A percentile compares a stretch with the other conserved stretches of the same genome.
Conservation (phyloP, 495 filamentous ascomycete genomes). For the Penicillium arizonense region DNA sequence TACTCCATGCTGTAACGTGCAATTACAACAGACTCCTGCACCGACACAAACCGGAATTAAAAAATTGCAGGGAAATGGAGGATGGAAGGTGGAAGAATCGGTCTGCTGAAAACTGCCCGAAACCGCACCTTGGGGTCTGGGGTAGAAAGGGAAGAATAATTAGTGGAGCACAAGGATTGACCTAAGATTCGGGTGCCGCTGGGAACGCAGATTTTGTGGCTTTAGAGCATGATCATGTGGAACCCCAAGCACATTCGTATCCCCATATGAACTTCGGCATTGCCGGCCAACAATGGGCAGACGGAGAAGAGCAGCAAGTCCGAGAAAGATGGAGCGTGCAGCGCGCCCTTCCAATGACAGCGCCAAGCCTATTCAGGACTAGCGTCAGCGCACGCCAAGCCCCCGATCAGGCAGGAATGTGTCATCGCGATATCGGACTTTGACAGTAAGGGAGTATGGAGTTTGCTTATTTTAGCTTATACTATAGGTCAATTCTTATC, state of each 20-base stretch:
- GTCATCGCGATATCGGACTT: conserved; percentile 22
- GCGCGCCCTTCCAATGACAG: conserved; percentile 41
- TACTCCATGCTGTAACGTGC: conserved; percentile 44
- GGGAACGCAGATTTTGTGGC: not conserved
- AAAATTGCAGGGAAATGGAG: conserved; percentile 1
- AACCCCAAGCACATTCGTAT: not conserved
- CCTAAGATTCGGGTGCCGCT: conserved; percentile 1
- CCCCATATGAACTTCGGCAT: not conserved
- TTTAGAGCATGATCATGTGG: not conserved
- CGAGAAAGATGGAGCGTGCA: conserved; percentile 14
- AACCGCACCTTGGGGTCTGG: conserved; percentile 33
- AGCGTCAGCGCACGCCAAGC: conserved; percentile 2
- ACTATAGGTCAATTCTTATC: too few relatives aligned
- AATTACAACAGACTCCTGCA: not conserved
- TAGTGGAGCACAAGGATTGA: conserved; percentile 20
- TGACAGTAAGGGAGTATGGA: too few relatives aligned
- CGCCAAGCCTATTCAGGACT: conserved; percentile 28
- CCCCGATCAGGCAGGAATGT: conserved; percentile 8
- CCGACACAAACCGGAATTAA: not conserved
- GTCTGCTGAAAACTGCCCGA: conserved; percentile 14
- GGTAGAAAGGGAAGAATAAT: conserved; percentile 31
- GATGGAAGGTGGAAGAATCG: conserved; percentile 19
- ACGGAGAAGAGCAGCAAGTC: not conserved
- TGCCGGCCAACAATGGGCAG: not conserved
- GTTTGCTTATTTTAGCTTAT: not conserved